Conservation (phyloP, 192 early-diverging fungal species). For the Backusella morwellensis region DNA sequence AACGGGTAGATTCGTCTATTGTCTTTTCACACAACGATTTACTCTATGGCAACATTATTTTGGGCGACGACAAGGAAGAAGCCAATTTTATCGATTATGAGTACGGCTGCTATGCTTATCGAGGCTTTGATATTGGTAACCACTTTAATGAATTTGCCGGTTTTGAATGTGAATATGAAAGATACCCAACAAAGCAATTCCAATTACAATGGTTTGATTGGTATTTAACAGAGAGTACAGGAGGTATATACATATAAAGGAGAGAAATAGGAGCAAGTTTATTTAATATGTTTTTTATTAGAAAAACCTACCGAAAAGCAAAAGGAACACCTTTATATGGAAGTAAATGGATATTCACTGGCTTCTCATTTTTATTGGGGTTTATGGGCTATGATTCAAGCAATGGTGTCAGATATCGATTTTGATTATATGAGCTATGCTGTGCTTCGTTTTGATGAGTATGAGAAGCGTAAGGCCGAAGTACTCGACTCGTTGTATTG, state of each 20-base stretch:
- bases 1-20: slow-evolving; percentile 67
- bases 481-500: not conserved
- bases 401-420: slow-evolving; percentile 85
- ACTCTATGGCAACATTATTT: slow-evolving; percentile 88
- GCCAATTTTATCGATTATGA: slow-evolving; percentile 93
- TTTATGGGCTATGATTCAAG: slow-evolving; percentile 77
- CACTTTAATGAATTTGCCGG: slow-evolving; percentile 94
- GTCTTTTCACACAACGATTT: slow-evolving; percentile 95
- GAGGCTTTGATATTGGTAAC: slow-evolving; percentile 94
- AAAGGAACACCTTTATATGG: slow-evolving; percentile 64
- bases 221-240: slow-evolving; percentile 55
- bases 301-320: slow-evolving; percentile 41
- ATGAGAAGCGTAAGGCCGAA: slow-evolving; percentile 48
- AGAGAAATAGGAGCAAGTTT: not conserved
- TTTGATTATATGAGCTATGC: slow-evolving; percentile 96
- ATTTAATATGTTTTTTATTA: slow-evolving; percentile 15
- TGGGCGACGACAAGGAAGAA: slow-evolving; percentile 51
- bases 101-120: slow-evolving; percentile 79
- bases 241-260: slow-evolving; percentile 30
- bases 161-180: slow-evolving; percentile 90
- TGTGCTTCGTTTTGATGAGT: slow-evolving; percentile 74
- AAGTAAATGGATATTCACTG: slow-evolving; percentile 80
- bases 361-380: slow-evolving; percentile 95
- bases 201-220: slow-evolving; percentile 75
- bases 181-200: slow-evolving; percentile 69